These are phyloP conservation scores for Anthracocystis panici-leucophaei DNA, from an alignment of 1,284 basidiomycete species.

Conservation along the genomic window DNA sequence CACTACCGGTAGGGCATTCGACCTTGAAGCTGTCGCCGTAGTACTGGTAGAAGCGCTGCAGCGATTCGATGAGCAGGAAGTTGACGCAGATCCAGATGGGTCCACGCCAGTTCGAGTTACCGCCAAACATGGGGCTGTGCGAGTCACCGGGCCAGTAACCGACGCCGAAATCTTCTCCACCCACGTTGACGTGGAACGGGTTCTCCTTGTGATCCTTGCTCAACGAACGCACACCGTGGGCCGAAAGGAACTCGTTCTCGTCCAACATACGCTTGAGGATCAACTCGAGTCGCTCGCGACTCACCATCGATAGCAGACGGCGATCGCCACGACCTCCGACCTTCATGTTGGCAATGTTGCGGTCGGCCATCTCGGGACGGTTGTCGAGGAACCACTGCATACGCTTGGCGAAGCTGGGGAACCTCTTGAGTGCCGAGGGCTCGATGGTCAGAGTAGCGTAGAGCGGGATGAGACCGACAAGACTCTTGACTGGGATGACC, in stretches of 20 bases:
- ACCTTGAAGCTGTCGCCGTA: slow-evolving; percentile 72
- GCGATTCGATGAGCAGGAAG: slow-evolving; percentile 85
- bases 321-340: slow-evolving; percentile 77
- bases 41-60: slow-evolving; percentile 87
- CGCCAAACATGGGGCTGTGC: slow-evolving; percentile 96
- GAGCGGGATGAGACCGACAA: slow-evolving; percentile 94
- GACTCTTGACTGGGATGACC: slow-evolving; percentile 89
- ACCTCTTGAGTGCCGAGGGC: slow-evolving; percentile 85
- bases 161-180: slow-evolving; percentile 90
- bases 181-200: slow-evolving; percentile 93
- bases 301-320: slow-evolving; percentile 86
- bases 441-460: slow-evolving; percentile 95
- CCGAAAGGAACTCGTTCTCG: slow-evolving; percentile 85
- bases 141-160: slow-evolving; percentile 98
- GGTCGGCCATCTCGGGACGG: slow-evolving; percentile 82
- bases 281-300: slow-evolving; percentile 86
- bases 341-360: slow-evolving; percentile 95
- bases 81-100: slow-evolving; percentile 91
- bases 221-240: slow-evolving; percentile 92
- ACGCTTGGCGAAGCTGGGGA: slow-evolving; percentile 97
- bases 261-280: slow-evolving; percentile 97
- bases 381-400: slow-evolving; percentile 99
- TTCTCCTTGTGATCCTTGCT: slow-evolving; percentile 85
- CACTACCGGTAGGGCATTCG: slow-evolving; percentile 94
- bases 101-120: slow-evolving; percentile 91